These are phyloP conservation scores for Penicillium ucsense DNA, from an alignment of 495 filamentous ascomycete genomes.

Conservation along the genomic window DNA sequence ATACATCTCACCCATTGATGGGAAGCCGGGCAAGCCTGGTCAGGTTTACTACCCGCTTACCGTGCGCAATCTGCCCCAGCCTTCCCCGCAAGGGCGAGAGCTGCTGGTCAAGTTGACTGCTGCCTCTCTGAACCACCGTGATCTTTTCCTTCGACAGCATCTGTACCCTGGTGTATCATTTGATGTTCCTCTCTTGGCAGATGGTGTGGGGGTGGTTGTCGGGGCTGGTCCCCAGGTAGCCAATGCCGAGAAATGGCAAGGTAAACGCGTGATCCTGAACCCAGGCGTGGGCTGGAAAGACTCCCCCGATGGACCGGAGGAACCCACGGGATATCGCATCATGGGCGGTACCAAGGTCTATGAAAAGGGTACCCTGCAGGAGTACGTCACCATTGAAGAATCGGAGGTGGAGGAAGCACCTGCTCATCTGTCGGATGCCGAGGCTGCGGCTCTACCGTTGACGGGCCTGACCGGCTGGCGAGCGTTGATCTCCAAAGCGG, in stretches of 20 bases:
- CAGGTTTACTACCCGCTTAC: constrained; percentile 70
- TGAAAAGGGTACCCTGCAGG: constrained; percentile 58
- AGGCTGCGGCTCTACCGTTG: constrained; percentile 74
- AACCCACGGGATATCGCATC: constrained; percentile 49
- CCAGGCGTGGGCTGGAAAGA: constrained; percentile 68
- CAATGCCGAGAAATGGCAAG: constrained; percentile 38
- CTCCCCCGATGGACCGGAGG: constrained; percentile 63
- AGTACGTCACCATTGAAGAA: constrained; percentile 58
- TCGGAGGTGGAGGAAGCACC: constrained; percentile 67
- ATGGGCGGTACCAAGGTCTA: constrained; percentile 59
- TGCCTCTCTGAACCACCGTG: constrained; percentile 81
- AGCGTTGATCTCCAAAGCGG: constrained; percentile 64
- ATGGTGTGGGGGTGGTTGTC: constrained; percentile 67
- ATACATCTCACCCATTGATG: constrained; percentile 39
- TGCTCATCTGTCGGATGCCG: constrained; percentile 54
- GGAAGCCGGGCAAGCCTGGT: constrained; percentile 67
- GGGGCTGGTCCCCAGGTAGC: constrained; percentile 44
- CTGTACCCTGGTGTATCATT: constrained; percentile 81
- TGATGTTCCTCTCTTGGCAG: constrained; percentile 62
- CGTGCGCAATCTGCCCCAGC: constrained; percentile 47
- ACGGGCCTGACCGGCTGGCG: constrained; percentile 83
- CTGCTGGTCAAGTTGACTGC: constrained; percentile 62
- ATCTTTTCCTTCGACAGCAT: constrained; percentile 84
- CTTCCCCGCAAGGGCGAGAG: constrained; percentile 51
- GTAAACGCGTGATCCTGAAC: constrained; percentile 64